Evolutionary conservation across 2,329 filamentous ascomycete species (phyloP).

Genomic region (Zymoseptoria passerinii): DNA sequence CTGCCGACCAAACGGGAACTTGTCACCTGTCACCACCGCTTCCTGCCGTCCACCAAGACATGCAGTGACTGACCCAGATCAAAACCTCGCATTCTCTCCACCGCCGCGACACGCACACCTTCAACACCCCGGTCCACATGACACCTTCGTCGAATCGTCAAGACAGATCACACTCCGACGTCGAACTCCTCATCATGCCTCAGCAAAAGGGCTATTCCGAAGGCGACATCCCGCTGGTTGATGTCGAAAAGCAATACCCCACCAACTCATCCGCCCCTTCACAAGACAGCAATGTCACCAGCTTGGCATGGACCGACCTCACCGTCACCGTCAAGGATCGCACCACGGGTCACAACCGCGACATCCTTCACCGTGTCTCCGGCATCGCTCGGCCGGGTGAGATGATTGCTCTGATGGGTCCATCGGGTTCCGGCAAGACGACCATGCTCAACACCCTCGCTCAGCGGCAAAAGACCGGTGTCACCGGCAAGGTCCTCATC

Average conservation of each 20-base stretch:
- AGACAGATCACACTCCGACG: conserved; percentile 5
- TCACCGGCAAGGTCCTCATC: conserved; percentile 45
- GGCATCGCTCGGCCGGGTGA: conserved; percentile 47
- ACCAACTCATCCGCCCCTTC: not conserved
- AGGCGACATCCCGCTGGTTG: conserved; percentile 6
- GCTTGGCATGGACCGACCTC: conserved; percentile 55
- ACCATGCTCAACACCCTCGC: conserved; percentile 73
- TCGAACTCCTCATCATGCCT: conserved; percentile 17
- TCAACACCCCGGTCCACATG: conserved; percentile 6
- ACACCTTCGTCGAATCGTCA: conserved; percentile 9
- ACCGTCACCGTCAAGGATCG: conserved; percentile 62
- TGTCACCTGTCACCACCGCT: not conserved
- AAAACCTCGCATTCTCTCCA: not conserved
- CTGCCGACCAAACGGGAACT: not conserved
- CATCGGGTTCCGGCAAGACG: conserved; percentile 62
- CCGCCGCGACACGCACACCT: not conserved
- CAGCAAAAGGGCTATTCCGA: not conserved
- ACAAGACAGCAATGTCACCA: conserved; percentile 47
- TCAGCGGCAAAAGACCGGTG: conserved; percentile 44
- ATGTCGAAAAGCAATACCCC: conserved; percentile 13
- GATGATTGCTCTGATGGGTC: conserved; percentile 71
- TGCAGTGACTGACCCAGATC: not conserved
- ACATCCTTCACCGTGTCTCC: conserved; percentile 13
- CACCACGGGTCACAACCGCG: conserved; percentile 49
- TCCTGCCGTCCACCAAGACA: not conserved